Evolutionary conservation across 306 rosid genomes (phyloP), one percentile per base, ranked within the genome.

Genomic region (Prinsepia uniflora): DNA sequence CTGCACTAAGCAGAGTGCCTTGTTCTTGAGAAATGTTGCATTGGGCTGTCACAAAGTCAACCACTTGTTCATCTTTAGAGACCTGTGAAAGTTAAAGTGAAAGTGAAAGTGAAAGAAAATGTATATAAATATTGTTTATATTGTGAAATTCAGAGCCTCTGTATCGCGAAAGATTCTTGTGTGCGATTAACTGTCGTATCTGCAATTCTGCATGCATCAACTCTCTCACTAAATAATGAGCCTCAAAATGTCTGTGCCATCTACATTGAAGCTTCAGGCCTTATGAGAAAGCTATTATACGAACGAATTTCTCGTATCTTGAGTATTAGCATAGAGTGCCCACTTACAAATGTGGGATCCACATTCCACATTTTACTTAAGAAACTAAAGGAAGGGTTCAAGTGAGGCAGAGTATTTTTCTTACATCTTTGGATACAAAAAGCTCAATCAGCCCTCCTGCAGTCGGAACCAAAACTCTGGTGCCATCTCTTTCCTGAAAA

Each of bases 401-500:
- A 42, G 63, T 14, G 10, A 19, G 48, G 66, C 44, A 47, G 40
- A 19, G 41, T 57, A 56, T 44, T 74, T 44, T 74, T 49, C 59
- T 56, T 82, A 87, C 97, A 68, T 91, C 90, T 71, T 87, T 89
- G 7, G 84, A 79, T 56, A 86, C 90, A 72, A 91, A 89, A 60
- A 94, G 83, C 85, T 91, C 97, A 58, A 89, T 76, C 64, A 89
- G 75, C 62, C 89, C 97, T 72, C 93, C 91, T 46, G 89, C 81
- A 64, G 83, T 74, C 17, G 96, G 97, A 81, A 94, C 75, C 80
- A 94, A 78, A 76, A 86, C 96, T 73, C 76, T 86, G 22, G 96
- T 91, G 72, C 92, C 92, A 79, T 76, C 61, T 79, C 81, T 65
- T 82, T 94, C 96, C 99, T 91, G 80, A 75, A 57, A 70, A 65